Base-by-base conservation (phyloP, 768 basidiomycete genomes). In the Boletus barrowsii region DNA sequence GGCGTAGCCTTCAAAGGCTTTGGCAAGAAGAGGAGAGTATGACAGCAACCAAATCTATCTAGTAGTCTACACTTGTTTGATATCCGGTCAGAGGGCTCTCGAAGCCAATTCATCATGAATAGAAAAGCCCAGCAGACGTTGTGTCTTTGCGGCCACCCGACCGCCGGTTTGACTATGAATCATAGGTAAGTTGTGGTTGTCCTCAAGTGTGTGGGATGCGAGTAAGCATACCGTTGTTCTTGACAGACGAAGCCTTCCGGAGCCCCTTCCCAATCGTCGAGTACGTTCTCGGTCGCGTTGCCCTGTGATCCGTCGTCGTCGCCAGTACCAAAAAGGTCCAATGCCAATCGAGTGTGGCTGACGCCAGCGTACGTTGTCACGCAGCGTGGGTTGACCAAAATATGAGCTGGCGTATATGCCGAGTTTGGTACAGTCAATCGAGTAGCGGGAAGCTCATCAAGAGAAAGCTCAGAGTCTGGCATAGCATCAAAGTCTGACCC, bases 171-270 rank as follows among this genome's bases (percentile, higher is more conserved):
- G 86, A 63, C 88, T 90, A 52, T 29, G 29, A 48, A 26, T 47
- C 17, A 53, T 2, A 37, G 0, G 37, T 63, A 11, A 60, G 46
- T 41, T 18, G 32, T 35, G 2, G 42, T 10, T 13, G 14, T 59
- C 26, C 5, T 20, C 13, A 17, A 13, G 61, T 32, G 35, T 30
- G 24, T 7, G 41, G 10, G 43, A 29, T 54, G 44, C 22, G 22
- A 51, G 5, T 18, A 39, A 18, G 57, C 82, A 45, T 51, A 89
- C 89, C 80, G 81, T 70, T 93, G 91, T 70, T 99, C 97, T 73
- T 98, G 97, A 66, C 97, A 99, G 7, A 98, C 95, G 72, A 97
- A 99, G 59, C 89, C 93, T 68, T 98, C 95, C 0, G 97, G 97
- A 6, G 97, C 93, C 26, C 92, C 90, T 51, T 93, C 88, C 95